Percentiles rank a stretch among this genome's conserved stretches.
These are phyloP conservation scores for Picea mariana DNA, from an alignment of 83 land plant species.

Conservation along the genomic window DNA sequence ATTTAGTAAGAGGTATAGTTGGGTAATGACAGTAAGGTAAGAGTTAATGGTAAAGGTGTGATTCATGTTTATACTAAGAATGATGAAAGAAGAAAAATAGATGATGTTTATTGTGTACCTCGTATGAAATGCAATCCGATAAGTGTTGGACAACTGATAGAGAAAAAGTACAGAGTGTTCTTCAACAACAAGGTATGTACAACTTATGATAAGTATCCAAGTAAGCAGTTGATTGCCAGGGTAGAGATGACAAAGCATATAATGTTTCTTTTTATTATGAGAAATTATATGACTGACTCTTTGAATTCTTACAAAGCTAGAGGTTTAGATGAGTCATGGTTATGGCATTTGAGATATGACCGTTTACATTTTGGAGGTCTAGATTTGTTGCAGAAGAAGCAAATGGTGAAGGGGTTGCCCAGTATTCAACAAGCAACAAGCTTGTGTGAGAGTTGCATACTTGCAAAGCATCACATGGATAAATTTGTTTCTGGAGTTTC, in stretches of 20 bases:
- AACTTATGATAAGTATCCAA: not conserved
- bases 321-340: not conserved
- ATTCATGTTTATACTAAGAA: no score
- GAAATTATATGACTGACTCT: not conserved
- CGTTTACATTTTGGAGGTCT: no score
- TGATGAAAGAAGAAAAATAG: not conserved
- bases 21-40: no score
- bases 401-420: no score
- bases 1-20: not conserved
- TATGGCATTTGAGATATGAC: not conserved
- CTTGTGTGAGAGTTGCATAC: not conserved
- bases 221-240: not conserved
- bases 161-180: not conserved
- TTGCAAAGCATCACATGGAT: not conserved
- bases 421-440: not conserved
- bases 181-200: not conserved
- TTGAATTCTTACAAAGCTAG: no score
- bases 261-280: not conserved
- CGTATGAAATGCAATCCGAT: not conserved
- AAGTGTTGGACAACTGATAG: not conserved
- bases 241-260: not conserved
- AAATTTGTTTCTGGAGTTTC: not conserved
- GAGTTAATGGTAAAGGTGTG: no score
- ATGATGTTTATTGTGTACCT: not conserved
- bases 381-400: no score